Evolutionary conservation across 2,329 filamentous ascomycete species (phyloP).

Genomic region (Plectosphaerella sp.): DNA sequence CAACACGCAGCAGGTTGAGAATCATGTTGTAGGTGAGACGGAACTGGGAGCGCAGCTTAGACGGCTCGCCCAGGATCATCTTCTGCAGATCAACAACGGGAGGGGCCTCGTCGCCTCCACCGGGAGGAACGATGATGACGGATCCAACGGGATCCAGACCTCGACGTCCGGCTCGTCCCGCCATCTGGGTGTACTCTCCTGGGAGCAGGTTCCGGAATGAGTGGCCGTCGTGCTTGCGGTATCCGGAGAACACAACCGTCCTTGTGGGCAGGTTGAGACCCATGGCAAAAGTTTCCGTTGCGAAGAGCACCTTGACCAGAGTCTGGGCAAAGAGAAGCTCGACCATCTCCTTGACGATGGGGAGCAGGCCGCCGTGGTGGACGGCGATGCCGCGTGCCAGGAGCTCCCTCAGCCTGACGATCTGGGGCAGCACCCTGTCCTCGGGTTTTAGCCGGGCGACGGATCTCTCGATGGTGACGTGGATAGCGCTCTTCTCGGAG

Average conservation of each 20-base stretch:
- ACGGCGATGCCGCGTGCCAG: conserved; percentile 88
- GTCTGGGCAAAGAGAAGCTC: conserved; percentile 95
- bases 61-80: conserved; percentile 95
- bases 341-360: conserved; percentile 96
- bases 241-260: conserved; percentile 96
- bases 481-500: conserved; percentile 90
- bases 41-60: conserved; percentile 93
- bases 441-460: conserved; percentile 87
- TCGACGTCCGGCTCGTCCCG: conserved; percentile 86
- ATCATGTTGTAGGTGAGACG: conserved; percentile 99
- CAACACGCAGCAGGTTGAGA: conserved; percentile 86
- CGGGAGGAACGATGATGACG: conserved; percentile 87
- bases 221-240: conserved; percentile 92
- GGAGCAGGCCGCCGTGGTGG: conserved; percentile 88
- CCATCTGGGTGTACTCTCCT: conserved; percentile 98
- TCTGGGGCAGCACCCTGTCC: conserved; percentile 86
- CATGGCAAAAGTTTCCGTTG: conserved; percentile 98
- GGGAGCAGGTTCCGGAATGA: conserved; percentile 86
- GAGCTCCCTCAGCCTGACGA: conserved; percentile 79
- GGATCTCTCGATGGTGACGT: conserved; percentile 96
- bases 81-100: conserved; percentile 76
- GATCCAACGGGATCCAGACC: conserved; percentile 90
- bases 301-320: conserved; percentile 93
- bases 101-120: conserved; percentile 77
- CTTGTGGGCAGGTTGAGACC: conserved; percentile 91